phyloP scores from a whole-genome alignment of 768 basidiomycete species.

The Russula sp. region DNA sequence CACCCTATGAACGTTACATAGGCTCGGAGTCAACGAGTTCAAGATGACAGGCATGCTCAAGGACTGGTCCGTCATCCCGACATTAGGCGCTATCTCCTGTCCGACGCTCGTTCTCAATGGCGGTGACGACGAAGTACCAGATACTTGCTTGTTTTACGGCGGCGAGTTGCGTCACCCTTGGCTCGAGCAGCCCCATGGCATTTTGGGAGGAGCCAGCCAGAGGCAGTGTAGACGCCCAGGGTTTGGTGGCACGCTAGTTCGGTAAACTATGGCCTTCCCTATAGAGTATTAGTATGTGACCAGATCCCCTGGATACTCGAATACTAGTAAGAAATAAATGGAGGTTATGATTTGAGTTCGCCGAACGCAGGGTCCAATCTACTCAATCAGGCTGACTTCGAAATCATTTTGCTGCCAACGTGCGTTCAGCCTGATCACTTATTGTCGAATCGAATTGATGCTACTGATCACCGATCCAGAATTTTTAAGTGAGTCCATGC shows the following conservation, averaged over 20 bases:
- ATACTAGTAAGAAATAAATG: too few species aligned
- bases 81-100: constrained; percentile 26
- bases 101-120: constrained; percentile 32
- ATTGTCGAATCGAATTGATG: too few species aligned
- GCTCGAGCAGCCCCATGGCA: constrained; percentile 28
- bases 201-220: constrained; percentile 29
- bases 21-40: constrained; percentile 13
- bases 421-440: neutral
- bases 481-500: neutral
- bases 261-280: neutral
- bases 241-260: neutral
- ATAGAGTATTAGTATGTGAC: neutral
- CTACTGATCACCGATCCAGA: neutral
- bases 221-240: neutral
- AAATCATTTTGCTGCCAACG: neutral
- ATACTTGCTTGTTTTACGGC: constrained; percentile 23
- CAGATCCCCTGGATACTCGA: neutral
- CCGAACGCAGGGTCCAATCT: too few species aligned
- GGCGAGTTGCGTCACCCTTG: constrained; percentile 27
- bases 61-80: constrained; percentile 24
- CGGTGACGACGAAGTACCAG: constrained; percentile 28
- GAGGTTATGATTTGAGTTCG: neutral
- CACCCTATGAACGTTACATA: neutral
- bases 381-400: neutral
- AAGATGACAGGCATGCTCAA: constrained; percentile 29